phyloP scores from a whole-genome alignment of 2,329 filamentous ascomycete species.

The Venturia pyrina region DNA sequence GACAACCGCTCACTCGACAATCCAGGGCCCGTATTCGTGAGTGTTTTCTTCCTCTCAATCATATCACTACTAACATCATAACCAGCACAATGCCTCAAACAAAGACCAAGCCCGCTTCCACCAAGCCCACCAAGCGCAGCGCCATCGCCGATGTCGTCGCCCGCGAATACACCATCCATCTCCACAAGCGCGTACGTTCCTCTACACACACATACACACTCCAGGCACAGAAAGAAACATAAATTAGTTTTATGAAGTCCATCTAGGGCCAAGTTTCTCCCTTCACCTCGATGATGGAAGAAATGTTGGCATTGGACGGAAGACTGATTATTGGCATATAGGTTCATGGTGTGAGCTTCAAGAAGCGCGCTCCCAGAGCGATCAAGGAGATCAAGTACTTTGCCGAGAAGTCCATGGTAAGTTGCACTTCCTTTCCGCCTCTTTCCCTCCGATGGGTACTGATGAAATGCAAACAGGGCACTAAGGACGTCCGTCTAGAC shows the following conservation, averaged over 20 bases:
- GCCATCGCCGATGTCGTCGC: conserved; percentile 98
- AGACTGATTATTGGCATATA: conserved; percentile 55
- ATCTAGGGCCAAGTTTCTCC: conserved; percentile 22
- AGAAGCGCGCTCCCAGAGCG: conserved; percentile 96
- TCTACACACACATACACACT: not conserved
- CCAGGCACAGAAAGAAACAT: conserved; percentile 17
- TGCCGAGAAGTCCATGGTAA: conserved; percentile 90
- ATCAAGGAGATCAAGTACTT: conserved; percentile 99
- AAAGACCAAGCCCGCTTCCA: conserved; percentile 51
- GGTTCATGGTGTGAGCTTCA: conserved; percentile 97
- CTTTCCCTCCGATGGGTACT: not conserved
- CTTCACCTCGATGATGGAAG: conserved; percentile 12
- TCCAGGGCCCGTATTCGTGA: not conserved
- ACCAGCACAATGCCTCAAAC: not conserved
- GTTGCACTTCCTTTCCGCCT: conserved; percentile 27
- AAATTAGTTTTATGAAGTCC: conserved; percentile 48
- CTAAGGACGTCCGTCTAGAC: conserved; percentile 93
- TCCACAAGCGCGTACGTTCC: conserved; percentile 95
- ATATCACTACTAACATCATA: not conserved
- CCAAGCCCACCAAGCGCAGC: conserved; percentile 61
- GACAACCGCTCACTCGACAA: not conserved
- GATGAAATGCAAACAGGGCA: conserved; percentile 53
- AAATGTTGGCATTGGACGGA: conserved; percentile 48
- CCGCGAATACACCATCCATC: conserved; percentile 99
- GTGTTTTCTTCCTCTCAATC: not conserved